Percentiles rank a stretch among this genome's conserved stretches.
These are phyloP conservation scores for Leccinum longicurvipes DNA, from an alignment of 768 basidiomycete genomes.

Conservation along the genomic window DNA sequence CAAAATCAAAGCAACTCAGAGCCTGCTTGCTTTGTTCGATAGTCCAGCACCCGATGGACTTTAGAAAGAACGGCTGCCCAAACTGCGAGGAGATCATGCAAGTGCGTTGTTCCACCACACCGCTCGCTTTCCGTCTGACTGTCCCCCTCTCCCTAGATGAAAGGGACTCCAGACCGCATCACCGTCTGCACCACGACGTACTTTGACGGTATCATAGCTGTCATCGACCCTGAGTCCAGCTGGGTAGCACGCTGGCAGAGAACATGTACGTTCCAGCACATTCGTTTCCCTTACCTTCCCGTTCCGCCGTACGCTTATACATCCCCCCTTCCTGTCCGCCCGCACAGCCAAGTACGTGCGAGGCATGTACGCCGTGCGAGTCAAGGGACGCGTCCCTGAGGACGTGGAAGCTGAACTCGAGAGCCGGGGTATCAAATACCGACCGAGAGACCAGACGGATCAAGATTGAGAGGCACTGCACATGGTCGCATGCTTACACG, in stretches of 20 bases:
- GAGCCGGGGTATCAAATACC: constrained; percentile 73
- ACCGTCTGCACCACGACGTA: constrained; percentile 84
- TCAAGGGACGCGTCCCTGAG: constrained; percentile 80
- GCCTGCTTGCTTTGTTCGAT: constrained; percentile 95
- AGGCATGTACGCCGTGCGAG: constrained; percentile 92
- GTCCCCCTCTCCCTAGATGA: constrained; percentile 64
- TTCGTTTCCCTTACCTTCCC: not conserved
- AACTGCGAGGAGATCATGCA: constrained; percentile 96
- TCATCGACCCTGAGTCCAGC: constrained; percentile 80
- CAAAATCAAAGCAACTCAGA: constrained; percentile 71
- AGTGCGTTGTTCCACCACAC: constrained; percentile 48
- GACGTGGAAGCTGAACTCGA: constrained; percentile 82
- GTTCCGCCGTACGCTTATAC: constrained; percentile 2
- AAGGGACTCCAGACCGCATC: constrained; percentile 81
- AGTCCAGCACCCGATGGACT: constrained; percentile 80
- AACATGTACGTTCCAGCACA: constrained; percentile 63
- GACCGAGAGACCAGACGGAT: constrained; percentile 80
- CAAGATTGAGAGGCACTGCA: constrained; percentile 45
- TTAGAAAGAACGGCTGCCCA: constrained; percentile 84
- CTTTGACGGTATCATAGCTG: constrained; percentile 89
- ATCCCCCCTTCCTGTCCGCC: not conserved
- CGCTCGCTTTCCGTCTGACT: not conserved
- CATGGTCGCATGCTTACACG: constrained; percentile 1
- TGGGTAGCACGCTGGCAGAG: constrained; percentile 98
- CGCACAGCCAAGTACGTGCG: constrained; percentile 80